Evolutionary conservation across 2,329 filamentous ascomycete species (phyloP).

Genomic region (Penicillium brevicompactum): DNA sequence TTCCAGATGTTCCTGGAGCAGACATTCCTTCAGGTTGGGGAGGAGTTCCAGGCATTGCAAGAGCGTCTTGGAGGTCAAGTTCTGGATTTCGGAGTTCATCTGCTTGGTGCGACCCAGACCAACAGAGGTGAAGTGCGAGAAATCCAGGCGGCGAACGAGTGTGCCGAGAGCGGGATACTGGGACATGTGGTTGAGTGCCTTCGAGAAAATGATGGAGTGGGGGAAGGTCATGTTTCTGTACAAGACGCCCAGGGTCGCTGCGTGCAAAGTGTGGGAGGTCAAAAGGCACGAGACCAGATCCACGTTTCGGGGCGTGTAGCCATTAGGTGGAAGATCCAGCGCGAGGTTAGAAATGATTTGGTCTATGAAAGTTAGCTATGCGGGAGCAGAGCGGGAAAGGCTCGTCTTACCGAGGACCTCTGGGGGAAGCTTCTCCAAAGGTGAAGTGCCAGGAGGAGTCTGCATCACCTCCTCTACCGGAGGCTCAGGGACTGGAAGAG

Average conservation of each 20-base stretch:
- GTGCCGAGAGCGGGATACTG: constrained; percentile 70
- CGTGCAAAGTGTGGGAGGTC: constrained; percentile 74
- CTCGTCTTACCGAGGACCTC: constrained; percentile 68
- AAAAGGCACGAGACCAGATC: constrained; percentile 76
- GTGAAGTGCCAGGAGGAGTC: constrained; percentile 43
- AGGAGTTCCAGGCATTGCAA: constrained; percentile 71
- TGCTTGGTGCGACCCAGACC: constrained; percentile 74
- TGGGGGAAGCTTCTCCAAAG: constrained; percentile 68
- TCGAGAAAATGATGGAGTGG: constrained; percentile 80
- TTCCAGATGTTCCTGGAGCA: constrained; percentile 79
- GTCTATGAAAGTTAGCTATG: constrained; percentile 48
- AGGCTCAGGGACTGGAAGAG: constrained; percentile 16
- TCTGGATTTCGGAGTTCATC: constrained; percentile 73
- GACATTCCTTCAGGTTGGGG: constrained; percentile 74
- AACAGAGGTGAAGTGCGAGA: constrained; percentile 82
- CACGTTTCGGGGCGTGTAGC: constrained; percentile 73
- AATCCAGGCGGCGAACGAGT: constrained; percentile 77
- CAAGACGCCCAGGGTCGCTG: constrained; percentile 71
- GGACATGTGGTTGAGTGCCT: constrained; percentile 71
- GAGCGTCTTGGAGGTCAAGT: constrained; percentile 74
- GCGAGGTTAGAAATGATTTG: constrained; percentile 74
- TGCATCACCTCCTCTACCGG: constrained; percentile 22
- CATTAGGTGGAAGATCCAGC: constrained; percentile 73
- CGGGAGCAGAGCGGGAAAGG: not conserved
- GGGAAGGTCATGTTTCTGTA: constrained; percentile 81